Conservation (phyloP, 225 moss, liverwort and hornwort genomes). For the Straminergon stramineum region DNA sequence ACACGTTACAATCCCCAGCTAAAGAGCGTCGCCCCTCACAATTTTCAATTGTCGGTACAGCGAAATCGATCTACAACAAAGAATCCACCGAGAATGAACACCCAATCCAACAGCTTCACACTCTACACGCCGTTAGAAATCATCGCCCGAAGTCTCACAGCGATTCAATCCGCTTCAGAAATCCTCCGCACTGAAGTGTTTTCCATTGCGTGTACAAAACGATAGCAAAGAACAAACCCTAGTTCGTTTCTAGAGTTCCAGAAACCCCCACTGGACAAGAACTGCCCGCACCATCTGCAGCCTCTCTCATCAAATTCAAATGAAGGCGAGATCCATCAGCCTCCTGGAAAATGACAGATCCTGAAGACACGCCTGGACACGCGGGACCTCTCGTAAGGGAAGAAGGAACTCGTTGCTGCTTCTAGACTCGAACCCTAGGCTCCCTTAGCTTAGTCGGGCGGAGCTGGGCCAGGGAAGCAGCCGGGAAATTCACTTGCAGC, state of each 20-base stretch:
- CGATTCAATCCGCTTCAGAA: not conserved
- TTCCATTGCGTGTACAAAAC: not conserved
- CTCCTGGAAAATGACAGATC: not conserved
- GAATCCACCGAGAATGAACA: not conserved
- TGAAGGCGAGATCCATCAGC: not conserved
- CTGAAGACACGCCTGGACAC: no score
- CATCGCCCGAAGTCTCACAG: not conserved
- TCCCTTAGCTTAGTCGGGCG: no score
- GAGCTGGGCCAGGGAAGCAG: no score
- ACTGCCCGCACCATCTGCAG: not conserved
- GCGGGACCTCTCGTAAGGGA: not conserved
- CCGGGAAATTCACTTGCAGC: not conserved
- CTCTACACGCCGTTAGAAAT: not conserved
- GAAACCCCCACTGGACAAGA: not conserved
- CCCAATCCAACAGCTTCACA: not conserved
- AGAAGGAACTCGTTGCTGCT: not conserved
- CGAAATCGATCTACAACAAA: not conserved
- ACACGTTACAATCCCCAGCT: no score
- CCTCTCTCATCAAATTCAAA: no score
- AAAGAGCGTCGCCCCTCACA: not conserved
- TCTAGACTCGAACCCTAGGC: no score
- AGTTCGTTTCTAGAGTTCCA: not conserved
- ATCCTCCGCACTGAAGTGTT: not conserved
- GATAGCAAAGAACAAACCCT: not conserved
- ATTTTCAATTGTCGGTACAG: not conserved